phyloP scores from a whole-genome alignment of 2,329 filamentous ascomycete species.

The Stenocarpella maydis region DNA sequence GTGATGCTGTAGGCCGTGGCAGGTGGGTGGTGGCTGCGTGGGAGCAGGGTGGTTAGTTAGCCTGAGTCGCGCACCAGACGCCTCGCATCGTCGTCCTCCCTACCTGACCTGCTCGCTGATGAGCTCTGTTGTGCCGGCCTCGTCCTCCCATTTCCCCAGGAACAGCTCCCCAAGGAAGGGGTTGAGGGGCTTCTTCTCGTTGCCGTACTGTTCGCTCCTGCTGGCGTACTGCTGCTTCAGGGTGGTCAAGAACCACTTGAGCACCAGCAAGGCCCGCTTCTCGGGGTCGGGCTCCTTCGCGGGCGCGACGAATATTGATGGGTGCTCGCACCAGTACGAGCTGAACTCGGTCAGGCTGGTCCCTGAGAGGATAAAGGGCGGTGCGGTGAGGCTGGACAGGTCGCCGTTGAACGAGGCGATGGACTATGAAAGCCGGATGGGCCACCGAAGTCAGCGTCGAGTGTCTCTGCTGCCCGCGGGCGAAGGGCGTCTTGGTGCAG shows the following conservation, averaged over 20 bases:
- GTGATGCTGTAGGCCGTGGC: slow-evolving; percentile 93
- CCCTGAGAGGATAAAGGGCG: slow-evolving; percentile 82
- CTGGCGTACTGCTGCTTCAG: slow-evolving; percentile 85
- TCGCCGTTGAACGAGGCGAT: slow-evolving; percentile 86
- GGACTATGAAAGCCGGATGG: slow-evolving; percentile 55
- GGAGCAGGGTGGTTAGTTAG: neutral
- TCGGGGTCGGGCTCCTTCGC: slow-evolving; percentile 80
- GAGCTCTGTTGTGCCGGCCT: slow-evolving; percentile 81
- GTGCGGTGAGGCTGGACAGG: slow-evolving; percentile 80
- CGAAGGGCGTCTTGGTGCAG: no score
- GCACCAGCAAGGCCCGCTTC: slow-evolving; percentile 84
- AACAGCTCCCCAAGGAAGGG: slow-evolving; percentile 96
- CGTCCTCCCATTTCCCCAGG: slow-evolving; percentile 87
- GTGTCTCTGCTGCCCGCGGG: neutral
- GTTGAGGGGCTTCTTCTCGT: slow-evolving; percentile 98
- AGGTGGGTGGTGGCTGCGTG: slow-evolving; percentile 82
- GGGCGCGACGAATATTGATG: slow-evolving; percentile 80
- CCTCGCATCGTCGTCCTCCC: slow-evolving; percentile 18
- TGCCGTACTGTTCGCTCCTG: slow-evolving; percentile 80
- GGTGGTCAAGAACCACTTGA: slow-evolving; percentile 95
- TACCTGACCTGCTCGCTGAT: slow-evolving; percentile 93
- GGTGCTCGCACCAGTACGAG: slow-evolving; percentile 84
- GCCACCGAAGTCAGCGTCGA: slow-evolving; percentile 10
- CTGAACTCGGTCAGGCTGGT: slow-evolving; percentile 84
- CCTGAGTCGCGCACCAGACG: neutral